Base-by-base conservation (phyloP, 2,329 filamentous ascomycete species). In the Teratosphaeria viscida region DNA sequence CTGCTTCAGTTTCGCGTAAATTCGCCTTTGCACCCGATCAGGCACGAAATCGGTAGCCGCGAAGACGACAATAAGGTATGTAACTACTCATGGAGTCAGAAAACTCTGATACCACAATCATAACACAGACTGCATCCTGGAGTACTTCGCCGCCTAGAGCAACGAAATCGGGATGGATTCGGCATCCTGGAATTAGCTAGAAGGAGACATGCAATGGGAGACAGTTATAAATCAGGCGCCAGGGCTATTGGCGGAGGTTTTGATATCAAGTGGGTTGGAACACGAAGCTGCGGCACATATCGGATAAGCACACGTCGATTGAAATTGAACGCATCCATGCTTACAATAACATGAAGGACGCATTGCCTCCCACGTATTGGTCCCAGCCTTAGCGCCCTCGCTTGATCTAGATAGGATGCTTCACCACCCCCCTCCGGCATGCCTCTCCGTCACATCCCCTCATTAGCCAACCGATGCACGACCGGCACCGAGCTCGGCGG, bases 401-500 rank as follows among this genome's bases (percentile, higher is more conserved):
- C 43, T 49, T 23, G 43, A 49, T 49, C n/a, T 3, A n/a, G 23
- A 19, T 6, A 3, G 5, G 8, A 12, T 5, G 5, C 8, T 43
- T n/a, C 37, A 43, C 16, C 37, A 5, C 1, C 5, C 5, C 11
- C 12, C 37, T 16, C 5, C 37, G 16, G 11, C 16, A 49, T n/a
- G 4, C 2, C 19, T 49, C n/a, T 19, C 43, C 16, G n/a, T 64
- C 43, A 64, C 57, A 66, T 65, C 12, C 68, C 68, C 59, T 72
- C 70, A 56, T 72, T 72, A 10, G 68, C 70, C 61, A 72, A 60
- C 58, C 85, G 79, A 75, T 88, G 84, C 58, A 88, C 82, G 55
- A 87, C 85, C 11, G 91, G 88, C 52, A 96, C 91, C 7, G 90
- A 91, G 67, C 88, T 92, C 0, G 91, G 89, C 56, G 91, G 89